Evolutionary conservation across 2,329 filamentous ascomycete species (phyloP), one percentile per base, ranked within the genome.

Genomic region (Pestalotiopsis sp.): DNA sequence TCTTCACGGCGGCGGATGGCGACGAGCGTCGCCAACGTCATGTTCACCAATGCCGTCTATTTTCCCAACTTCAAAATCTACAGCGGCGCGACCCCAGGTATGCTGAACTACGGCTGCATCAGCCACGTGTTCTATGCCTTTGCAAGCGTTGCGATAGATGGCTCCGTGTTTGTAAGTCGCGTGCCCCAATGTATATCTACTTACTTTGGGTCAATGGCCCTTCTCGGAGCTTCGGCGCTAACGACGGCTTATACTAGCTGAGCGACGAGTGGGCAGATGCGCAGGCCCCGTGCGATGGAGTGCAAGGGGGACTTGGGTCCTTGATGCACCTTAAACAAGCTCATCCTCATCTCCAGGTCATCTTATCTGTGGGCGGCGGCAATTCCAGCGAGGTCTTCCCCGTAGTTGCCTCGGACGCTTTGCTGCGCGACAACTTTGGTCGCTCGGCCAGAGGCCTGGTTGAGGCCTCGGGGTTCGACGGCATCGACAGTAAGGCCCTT

Each of bases 41-140:
- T 88, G 81, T 87, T 84, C 77, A 88, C 88, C 75, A 96, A 96
- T 79, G 93, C 91, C 25, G 91, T 94, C 20, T 96, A 95, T 81
- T 96, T 93, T 79, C 92, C 92, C n/a, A 95, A 93, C 80, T 90
- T 89, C 82, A 85, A 90, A 69, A 88, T 94, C 73, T 94, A 94
- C 80, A 85, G 87, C 68, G 88, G 91, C 71, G 89, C 93, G 74
- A 92, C 92, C 17, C 93, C 93, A 0, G 92, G 89, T 1, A 89
- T 89, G 67, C 82, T 95, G 76, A 92, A 93, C 77, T 89, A 93
- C 78, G 88, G 88, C 72, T 93, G 91, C 75, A 90, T 95, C 75
- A 94, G 91, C 73, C 91, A 94, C 76, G 89, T 95, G 31, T 95
- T 94, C 80, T 95, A 95, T 77, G 92, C 93, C 13, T 95, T 93